A percentile compares a stretch with the other conserved stretches of the same genome.
Evolutionary conservation across 805 yeast genomes (phyloP).

Genomic region (Kregervanrija delftensis): DNA sequence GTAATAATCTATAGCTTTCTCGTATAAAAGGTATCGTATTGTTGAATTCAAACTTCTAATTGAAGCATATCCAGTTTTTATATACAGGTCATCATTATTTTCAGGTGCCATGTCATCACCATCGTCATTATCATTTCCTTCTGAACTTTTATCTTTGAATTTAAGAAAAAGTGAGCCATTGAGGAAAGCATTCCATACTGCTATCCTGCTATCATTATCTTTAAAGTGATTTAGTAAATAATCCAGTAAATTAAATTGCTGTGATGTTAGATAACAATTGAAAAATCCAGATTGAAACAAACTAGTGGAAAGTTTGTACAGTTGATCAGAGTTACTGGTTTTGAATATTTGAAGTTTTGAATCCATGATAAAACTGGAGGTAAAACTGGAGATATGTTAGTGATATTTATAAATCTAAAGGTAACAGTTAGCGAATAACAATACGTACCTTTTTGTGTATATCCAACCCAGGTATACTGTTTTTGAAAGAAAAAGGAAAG

Average conservation of each 20-base stretch:
- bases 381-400: not conserved
- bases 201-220: constrained; percentile 5
- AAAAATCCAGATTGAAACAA: constrained; percentile 34
- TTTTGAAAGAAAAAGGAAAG: not conserved
- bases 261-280: constrained; percentile 45
- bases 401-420: not conserved
- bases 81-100: constrained; percentile 30
- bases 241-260: constrained; percentile 46
- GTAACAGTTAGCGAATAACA: not conserved
- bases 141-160: constrained; percentile 13
- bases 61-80: constrained; percentile 39
- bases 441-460: no score
- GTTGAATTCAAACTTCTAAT: constrained; percentile 55
- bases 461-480: not conserved
- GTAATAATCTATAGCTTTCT: constrained; percentile 49
- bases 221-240: constrained; percentile 32
- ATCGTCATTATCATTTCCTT: constrained; percentile 8
- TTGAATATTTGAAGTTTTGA: constrained; percentile 9
- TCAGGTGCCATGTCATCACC: constrained; percentile 19
- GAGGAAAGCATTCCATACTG: constrained; percentile 41
- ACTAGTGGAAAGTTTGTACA: constrained; percentile 29
- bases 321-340: constrained; percentile 6
- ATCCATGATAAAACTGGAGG: not conserved
- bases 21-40: constrained; percentile 64
- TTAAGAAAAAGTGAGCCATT: constrained; percentile 30